phyloP scores from a whole-genome alignment of 176 grass and related monocot species.

The Tuctoria greenei region DNA sequence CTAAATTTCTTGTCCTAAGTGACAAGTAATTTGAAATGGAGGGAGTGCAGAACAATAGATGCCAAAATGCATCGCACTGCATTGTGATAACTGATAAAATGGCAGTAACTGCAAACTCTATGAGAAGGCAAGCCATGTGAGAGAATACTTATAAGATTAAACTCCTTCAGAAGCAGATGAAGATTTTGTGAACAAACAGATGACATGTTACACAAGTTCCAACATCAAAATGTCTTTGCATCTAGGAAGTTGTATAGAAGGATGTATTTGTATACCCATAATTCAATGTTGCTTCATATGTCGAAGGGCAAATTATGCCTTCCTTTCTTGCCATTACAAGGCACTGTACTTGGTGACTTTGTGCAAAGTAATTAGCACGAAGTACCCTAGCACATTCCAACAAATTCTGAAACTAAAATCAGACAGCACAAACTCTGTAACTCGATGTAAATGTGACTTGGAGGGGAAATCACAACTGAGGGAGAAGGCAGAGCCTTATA shows the following conservation, averaged over 20 bases:
- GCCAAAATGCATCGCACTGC: not conserved
- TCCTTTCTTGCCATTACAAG: not conserved
- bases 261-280: not conserved
- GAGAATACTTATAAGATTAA: not conserved
- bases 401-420: slow-evolving; percentile 7
- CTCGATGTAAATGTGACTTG: no score
- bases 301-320: not conserved
- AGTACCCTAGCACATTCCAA: not conserved
- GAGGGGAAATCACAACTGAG: no score
- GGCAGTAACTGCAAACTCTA: not conserved
- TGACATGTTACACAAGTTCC: not conserved
- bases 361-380: slow-evolving; percentile 2
- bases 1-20: no score
- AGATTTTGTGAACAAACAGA: not conserved
- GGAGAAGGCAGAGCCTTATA: no score
- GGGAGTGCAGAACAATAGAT: slow-evolving; percentile 18
- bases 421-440: not conserved
- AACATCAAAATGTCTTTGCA: not conserved
- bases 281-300: not conserved
- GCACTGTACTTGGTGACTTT: not conserved
- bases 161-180: not conserved
- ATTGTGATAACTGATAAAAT: not conserved
- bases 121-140: not conserved
- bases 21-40: no score
- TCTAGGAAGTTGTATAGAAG: not conserved